Evolutionary conservation across 2,329 filamentous ascomycete genomes (phyloP).

Genomic region (Scedosporium minutisporum): DNA sequence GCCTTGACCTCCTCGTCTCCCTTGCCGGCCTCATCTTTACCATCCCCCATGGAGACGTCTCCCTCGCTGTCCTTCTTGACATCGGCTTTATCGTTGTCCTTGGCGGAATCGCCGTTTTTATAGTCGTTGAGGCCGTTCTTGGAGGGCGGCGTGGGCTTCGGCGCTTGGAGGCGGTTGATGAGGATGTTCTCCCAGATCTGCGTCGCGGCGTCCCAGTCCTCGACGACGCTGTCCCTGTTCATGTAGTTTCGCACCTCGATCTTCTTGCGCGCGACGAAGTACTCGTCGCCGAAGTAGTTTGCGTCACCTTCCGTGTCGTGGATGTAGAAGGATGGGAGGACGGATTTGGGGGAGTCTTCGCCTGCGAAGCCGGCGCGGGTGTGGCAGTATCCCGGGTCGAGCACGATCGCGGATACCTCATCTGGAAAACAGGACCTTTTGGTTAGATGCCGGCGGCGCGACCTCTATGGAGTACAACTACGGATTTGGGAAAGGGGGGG

Average conservation of each 20-base stretch:
- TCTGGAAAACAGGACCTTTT: constrained; percentile 42
- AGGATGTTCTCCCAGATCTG: constrained; percentile 91
- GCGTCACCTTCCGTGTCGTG: constrained; percentile 38
- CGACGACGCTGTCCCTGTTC: constrained; percentile 77
- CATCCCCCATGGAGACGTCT: constrained; percentile 48
- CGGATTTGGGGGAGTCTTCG: constrained; percentile 91
- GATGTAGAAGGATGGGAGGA: constrained; percentile 86
- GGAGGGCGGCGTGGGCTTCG: constrained; percentile 54
- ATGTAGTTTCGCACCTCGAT: constrained; percentile 90
- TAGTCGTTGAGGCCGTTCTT: constrained; percentile 69
- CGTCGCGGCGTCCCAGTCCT: constrained; percentile 90
- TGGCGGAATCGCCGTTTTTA: constrained; percentile 31
- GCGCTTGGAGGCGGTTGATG: constrained; percentile 73
- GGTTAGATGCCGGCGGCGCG: not conserved
- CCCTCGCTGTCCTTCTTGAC: constrained; percentile 47
- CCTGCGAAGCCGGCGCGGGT: constrained; percentile 94
- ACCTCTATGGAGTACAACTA: constrained; percentile 4
- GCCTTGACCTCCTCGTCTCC: constrained; percentile 13
- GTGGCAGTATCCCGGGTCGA: constrained; percentile 86
- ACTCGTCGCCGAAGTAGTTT: constrained; percentile 81
- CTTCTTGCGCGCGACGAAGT: constrained; percentile 64
- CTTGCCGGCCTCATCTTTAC: not conserved
- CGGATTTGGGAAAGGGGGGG: constrained; percentile 3
- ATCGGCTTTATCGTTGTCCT: constrained; percentile 3
- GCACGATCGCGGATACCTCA: constrained; percentile 92